Percentiles rank a stretch among this genome's conserved stretches.
Evolutionary conservation across 257 asterid species (phyloP).

Genomic region (Rubia yunnanensis): DNA sequence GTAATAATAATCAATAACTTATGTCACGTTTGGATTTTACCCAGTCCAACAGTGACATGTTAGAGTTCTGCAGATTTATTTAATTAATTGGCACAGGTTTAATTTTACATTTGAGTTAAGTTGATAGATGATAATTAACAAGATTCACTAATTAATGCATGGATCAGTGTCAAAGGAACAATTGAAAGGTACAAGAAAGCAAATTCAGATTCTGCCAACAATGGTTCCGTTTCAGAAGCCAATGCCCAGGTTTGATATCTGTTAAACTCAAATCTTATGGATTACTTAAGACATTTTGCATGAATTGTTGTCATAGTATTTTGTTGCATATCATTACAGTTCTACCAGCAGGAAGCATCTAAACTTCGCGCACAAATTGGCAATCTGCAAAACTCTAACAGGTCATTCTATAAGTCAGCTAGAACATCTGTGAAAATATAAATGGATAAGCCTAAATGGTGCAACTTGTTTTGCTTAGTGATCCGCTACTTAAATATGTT

Average conservation of each 20-base stretch:
- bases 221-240: slow-evolving; percentile 70
- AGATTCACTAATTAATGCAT: neutral
- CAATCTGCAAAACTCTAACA: slow-evolving; percentile 69
- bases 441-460: too few species aligned
- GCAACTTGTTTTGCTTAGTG: neutral
- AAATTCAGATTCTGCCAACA: slow-evolving; percentile 59
- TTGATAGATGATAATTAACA: neutral
- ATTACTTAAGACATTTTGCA: neutral
- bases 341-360: slow-evolving; percentile 83
- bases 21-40: slow-evolving; percentile 22
- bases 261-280: neutral
- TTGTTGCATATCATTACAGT: slow-evolving; percentile 31
- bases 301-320: neutral
- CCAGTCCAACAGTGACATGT: slow-evolving; percentile 42
- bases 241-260: slow-evolving; percentile 63
- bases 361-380: slow-evolving; percentile 69
- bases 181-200: slow-evolving; percentile 95
- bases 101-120: neutral
- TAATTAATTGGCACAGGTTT: neutral
- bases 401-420: slow-evolving; percentile 24
- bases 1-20: slow-evolving; percentile 27
- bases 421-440: too few species aligned
- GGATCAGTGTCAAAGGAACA: slow-evolving; percentile 77
- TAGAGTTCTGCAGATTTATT: too few species aligned
- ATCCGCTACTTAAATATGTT: neutral